Evolutionary conservation across 2,329 filamentous ascomycete genomes (phyloP), one percentile per base, ranked within the genome.

Genomic region (Mollisia scopiformis): DNA sequence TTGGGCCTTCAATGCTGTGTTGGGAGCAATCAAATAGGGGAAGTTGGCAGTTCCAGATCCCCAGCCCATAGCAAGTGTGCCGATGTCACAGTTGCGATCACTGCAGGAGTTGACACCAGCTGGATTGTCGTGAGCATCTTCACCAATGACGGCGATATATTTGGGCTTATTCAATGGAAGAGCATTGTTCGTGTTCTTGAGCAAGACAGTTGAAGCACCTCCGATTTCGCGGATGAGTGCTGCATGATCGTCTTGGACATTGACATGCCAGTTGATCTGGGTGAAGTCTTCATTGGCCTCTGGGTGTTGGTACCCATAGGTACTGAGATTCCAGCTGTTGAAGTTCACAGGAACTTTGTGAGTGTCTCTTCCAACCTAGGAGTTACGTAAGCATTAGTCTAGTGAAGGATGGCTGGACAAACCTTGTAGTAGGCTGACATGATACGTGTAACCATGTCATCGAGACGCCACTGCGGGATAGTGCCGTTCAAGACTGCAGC

Each of bases 371-470:
- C 83, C 69, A 16, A 71, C 67, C 59, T 62, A 25, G 8, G 23
- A 2, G 27, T 21, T 37, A 51, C 55, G 52, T 63, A 16, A 51
- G 49, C 27, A n/a, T 8, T 35, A 16, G 19, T 27, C 31, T 23
- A 37, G 30, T 86, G 14, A 23, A 41, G n/a, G n/a, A n/a, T n/a
- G n/a, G n/a, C n/a, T n/a, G n/a, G n/a, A n/a, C 47, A 8, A 27
- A 62, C 63, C 75, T 89, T 89, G 79, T 87, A 89, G 72, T 83
- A 86, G 25, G 86, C 80, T 2, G 87, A 83, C 85, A 90, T 88
- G 72, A 90, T 96, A 69, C 95, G 87, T 74, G 92, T 89, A 3
- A 86, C 91, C 89, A 97, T 97, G 72, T 98, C 95, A 70, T 97
- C 93, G 13, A 98, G 75, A 59, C 94, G 86, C 84, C 91, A 96